Conservation (phyloP, 2,329 filamentous ascomycete species). For the Claviceps sp. region DNA sequence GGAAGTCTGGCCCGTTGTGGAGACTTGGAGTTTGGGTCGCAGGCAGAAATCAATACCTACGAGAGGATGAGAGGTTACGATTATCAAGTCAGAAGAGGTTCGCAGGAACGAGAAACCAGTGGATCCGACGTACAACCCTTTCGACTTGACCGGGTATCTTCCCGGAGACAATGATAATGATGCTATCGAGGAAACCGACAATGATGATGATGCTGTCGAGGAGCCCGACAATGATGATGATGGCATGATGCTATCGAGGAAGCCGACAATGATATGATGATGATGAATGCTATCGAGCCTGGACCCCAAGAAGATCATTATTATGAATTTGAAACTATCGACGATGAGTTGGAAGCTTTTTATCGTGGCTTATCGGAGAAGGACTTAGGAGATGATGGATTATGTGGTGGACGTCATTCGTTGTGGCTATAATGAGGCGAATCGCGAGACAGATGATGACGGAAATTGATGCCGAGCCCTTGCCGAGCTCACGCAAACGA, state of each 20-base stretch:
- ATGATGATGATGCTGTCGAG: slow-evolving; percentile 24
- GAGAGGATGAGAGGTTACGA: slow-evolving; percentile 7
- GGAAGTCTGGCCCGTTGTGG: slow-evolving; percentile 18
- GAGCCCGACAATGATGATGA: slow-evolving; percentile 22
- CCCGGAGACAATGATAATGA: background rate
- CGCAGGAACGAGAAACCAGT: slow-evolving; percentile 5
- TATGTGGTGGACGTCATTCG: too few species aligned
- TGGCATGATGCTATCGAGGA: too few species aligned
- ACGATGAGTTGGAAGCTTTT: too few species aligned
- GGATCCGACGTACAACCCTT: background rate
- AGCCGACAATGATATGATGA: slow-evolving; percentile 16
- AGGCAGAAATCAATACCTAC: slow-evolving; percentile 7
- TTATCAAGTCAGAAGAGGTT: slow-evolving; percentile 3
- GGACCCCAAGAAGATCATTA: too few species aligned
- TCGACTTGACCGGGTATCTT: too few species aligned
- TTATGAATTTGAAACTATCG: too few species aligned
- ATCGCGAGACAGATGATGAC: slow-evolving; percentile 9
- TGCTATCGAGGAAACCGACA: slow-evolving; percentile 6
- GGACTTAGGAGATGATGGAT: too few species aligned
- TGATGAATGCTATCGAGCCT: too few species aligned
- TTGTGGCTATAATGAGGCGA: too few species aligned
- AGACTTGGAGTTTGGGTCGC: slow-evolving; percentile 16
- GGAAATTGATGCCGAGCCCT: background rate
- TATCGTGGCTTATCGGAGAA: too few species aligned
- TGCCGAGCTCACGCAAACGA: slow-evolving; percentile 13